These are phyloP conservation scores for Capsicum baccatum DNA, from an alignment of 257 asterid species.

Conservation along the genomic window DNA sequence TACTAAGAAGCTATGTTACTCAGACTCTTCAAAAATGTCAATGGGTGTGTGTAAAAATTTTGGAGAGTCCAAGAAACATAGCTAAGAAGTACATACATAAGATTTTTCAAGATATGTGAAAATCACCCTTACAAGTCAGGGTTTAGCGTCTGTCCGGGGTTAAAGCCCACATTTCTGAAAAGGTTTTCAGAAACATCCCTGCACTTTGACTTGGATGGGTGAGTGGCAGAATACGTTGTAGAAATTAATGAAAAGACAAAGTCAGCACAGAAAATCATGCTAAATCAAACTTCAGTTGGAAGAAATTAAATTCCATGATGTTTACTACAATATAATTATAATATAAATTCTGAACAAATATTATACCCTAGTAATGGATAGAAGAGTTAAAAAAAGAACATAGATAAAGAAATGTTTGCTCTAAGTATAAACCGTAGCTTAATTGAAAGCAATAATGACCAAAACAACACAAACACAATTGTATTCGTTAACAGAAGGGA, in stretches of 20 bases:
- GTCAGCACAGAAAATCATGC: not conserved
- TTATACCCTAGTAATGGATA: not conserved
- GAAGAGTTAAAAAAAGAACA: not conserved
- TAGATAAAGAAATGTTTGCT: not conserved
- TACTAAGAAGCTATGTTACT: not conserved
- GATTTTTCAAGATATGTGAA: not conserved
- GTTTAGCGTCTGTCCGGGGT: not conserved
- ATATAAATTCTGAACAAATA: not conserved
- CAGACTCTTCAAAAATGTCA: too few relatives aligned
- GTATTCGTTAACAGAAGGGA: too few relatives aligned
- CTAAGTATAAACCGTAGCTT: too few relatives aligned
- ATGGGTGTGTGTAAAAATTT: too few relatives aligned
- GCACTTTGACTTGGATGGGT: constrained; percentile 8
- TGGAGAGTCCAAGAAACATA: too few relatives aligned
- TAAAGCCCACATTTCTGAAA: not conserved
- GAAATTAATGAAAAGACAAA: not conserved
- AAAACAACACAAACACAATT: too few relatives aligned
- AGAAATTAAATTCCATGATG: not conserved
- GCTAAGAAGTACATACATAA: not conserved
- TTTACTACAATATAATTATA: not conserved
- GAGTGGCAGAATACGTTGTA: constrained; percentile 4
- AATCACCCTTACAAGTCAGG: constrained; percentile 5
- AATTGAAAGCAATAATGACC: too few relatives aligned
- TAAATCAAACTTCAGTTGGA: not conserved
- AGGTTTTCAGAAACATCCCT: constrained; percentile 39